These are phyloP conservation scores for Zoysia japonica DNA, from an alignment of 176 grass and related monocot genomes.

Conservation along the genomic window DNA sequence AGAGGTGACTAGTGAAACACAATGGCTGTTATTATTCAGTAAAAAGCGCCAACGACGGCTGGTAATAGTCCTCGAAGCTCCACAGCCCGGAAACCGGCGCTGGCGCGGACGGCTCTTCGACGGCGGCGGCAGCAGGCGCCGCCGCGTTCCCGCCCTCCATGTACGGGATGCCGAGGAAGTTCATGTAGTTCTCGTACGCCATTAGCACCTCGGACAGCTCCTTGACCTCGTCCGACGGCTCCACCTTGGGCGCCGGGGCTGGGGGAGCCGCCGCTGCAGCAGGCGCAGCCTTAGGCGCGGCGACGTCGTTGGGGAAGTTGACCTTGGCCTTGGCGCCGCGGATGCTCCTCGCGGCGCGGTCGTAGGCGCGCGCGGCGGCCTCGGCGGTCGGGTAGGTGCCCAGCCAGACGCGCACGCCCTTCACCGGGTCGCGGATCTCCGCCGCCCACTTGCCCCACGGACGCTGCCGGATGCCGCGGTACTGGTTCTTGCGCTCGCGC, in stretches of 20 bases:
- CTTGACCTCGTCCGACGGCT: constrained; percentile 59
- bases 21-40: background rate
- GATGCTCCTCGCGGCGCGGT: constrained; percentile 81
- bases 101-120: constrained; percentile 17
- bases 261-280: background rate
- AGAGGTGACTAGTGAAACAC: background rate
- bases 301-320: constrained; percentile 77
- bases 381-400: constrained; percentile 86
- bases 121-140: background rate
- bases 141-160: constrained; percentile 60
- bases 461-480: constrained; percentile 79
- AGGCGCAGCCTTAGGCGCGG: background rate
- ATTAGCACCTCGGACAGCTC: constrained; percentile 77
- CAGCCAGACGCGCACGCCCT: constrained; percentile 96
- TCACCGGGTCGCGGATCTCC: constrained; percentile 88
- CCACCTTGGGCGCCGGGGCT: constrained; percentile 35
- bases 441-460: constrained; percentile 88
- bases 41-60: constrained; percentile 28
- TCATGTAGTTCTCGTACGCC: constrained; percentile 90
- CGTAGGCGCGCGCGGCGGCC: constrained; percentile 82
- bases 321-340: constrained; percentile 91
- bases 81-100: constrained; percentile 39
- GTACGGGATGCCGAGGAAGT: constrained; percentile 80
- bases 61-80: constrained; percentile 66
- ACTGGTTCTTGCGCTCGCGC: constrained; percentile 72